Evolutionary conservation across 139 green algal genomes (phyloP).

Genomic region (Spirogloea muscicola): DNA sequence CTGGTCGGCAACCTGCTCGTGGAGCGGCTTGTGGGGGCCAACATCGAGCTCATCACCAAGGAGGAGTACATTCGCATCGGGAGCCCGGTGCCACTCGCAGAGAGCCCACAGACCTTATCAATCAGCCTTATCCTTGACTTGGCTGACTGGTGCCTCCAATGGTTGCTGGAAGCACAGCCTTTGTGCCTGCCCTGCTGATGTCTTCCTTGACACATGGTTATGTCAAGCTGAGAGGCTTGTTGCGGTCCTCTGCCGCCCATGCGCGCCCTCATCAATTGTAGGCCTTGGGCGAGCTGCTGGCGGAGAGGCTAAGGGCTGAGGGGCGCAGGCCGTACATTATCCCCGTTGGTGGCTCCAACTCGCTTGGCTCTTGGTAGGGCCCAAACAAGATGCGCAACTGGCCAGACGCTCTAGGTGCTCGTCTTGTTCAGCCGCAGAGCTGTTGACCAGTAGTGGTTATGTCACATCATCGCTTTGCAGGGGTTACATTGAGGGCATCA

Average conservation of each 20-base stretch:
- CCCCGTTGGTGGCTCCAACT: constrained; percentile 80
- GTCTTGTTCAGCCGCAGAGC: too few relatives aligned
- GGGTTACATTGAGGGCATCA: constrained; percentile 79
- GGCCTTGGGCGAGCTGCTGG: constrained; percentile 58
- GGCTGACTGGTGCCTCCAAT: too few relatives aligned
- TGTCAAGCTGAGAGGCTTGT: too few relatives aligned
- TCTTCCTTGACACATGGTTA: too few relatives aligned
- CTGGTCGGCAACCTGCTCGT: constrained; percentile 89
- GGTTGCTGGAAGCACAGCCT: too few relatives aligned
- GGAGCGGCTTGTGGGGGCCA: constrained; percentile 73
- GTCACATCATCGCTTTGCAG: too few relatives aligned
- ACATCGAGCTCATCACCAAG: constrained; percentile 81
- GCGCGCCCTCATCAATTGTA: neutral
- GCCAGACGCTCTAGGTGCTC: too few relatives aligned
- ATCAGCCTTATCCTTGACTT: too few relatives aligned
- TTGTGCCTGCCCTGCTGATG: too few relatives aligned
- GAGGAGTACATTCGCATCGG: constrained; percentile 79
- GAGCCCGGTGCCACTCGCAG: constrained; percentile 39
- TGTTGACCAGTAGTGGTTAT: too few relatives aligned
- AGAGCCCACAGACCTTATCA: too few relatives aligned
- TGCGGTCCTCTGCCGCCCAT: neutral
- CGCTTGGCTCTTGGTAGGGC: constrained; percentile 67
- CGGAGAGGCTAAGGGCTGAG: constrained; percentile 56
- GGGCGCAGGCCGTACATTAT: constrained; percentile 81
- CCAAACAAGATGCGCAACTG: neutral